Conservation (phyloP, 106 monocot genomes). For the Platanthera zijinensis region DNA sequence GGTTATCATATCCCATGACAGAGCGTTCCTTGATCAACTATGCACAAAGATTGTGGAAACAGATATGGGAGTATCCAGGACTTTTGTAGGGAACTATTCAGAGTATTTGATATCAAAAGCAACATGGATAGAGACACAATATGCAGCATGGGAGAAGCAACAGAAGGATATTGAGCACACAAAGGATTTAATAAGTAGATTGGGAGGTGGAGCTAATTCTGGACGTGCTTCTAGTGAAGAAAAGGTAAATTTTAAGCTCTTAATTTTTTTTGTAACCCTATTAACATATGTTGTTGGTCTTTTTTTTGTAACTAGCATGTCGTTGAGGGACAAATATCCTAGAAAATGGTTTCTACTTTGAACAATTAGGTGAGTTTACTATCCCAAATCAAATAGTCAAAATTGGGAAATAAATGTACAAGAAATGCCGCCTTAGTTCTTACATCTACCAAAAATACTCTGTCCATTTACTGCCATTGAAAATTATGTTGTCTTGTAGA, state of each 20-base stretch:
- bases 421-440: neutral
- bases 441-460: neutral
- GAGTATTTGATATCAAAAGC: slow-evolving; percentile 73
- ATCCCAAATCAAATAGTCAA: neutral
- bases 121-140: slow-evolving; percentile 69
- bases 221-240: slow-evolving; percentile 98
- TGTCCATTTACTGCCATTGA: neutral
- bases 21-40: slow-evolving; percentile 87
- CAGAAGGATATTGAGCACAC: slow-evolving; percentile 95
- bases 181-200: slow-evolving; percentile 83
- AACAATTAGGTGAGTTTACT: neutral
- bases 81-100: slow-evolving; percentile 89
- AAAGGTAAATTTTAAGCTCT: slow-evolving; percentile 42
- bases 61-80: slow-evolving; percentile 90
- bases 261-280: neutral
- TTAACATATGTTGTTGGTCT: neutral
- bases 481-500: neutral
- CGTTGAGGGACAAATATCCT: neutral
- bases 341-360: neutral
- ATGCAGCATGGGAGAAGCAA: slow-evolving; percentile 96
- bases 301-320: neutral
- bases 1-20: slow-evolving; percentile 98
- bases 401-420: neutral
- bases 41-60: slow-evolving; percentile 98
- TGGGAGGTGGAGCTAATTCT: slow-evolving; percentile 89